Base-by-base conservation (phyloP, 768 basidiomycete genomes). In the Boletellus ananiceps region DNA sequence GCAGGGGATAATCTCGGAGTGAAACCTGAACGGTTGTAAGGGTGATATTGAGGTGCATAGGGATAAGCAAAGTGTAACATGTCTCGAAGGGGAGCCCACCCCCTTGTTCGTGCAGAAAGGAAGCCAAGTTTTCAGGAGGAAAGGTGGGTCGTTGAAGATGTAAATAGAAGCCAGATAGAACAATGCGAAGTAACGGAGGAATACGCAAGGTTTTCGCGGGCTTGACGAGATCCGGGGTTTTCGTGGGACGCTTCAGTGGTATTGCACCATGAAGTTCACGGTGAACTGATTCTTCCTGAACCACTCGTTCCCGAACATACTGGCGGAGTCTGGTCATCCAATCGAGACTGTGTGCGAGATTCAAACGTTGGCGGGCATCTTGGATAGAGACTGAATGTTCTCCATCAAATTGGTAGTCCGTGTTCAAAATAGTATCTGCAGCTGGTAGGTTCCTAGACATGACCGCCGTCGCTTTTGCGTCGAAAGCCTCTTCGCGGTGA, bases 1-100 rank as follows among this genome's bases (percentile, higher is more conserved):
- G 92, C 29, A 96, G 68, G 2, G 93, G 91, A 68, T 95, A 94
- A 69, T 95, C 93, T 29, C 94, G 84, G 8, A 94, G 73, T 4
- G 78, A 77, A 38, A 83, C 70, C 40, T 75, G 75, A 15, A 84
- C 67, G n/a, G 81, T 76, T 3, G 76, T 71, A 44, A 91, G 71
- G 2, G 79, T 74, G 66, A 91, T 81, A 32, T 78, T 75, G 16
- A 98, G 65, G 60, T 93, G 86, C 57, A 97, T 67, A 3, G 94
- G 93, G 16, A 95, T 70, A 55, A 96, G 75, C 21, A 97, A 73
- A 11, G 88, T 84, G 63, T 85, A 96, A 56, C 79, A 58, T 0
- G 84, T 86, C 46, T 85, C 78, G 14, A 66, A 68, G 3, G 91
- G 89, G 44, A 95, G 62, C 8, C 83, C 85, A 42, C 65, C 65